Base-by-base conservation (phyloP, 495 filamentous ascomycete genomes). In the Parathielavia appendiculata region DNA sequence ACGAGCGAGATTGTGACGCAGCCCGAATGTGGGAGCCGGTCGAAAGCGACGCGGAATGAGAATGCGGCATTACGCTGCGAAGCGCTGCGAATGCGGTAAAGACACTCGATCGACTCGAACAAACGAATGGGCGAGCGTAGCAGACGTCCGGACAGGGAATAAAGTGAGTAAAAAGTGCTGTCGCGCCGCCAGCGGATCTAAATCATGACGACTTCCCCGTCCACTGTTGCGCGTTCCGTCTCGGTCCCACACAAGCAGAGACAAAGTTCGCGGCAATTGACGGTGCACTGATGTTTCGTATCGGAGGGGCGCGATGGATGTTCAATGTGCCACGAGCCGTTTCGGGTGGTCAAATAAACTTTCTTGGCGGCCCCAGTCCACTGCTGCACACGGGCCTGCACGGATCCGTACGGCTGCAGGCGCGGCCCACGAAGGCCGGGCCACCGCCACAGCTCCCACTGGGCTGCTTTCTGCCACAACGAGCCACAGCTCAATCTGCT, bases 1-100 rank as follows among this genome's bases (percentile, higher is more conserved):
- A 60, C 16, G 62, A 23, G 45, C 63, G 65, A 44, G 56, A 51
- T 49, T 64, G 63, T 17, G 70, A 69, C n/a, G 68, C 48, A 16
- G 69, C 62, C 30, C 69, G 65, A 63, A 68, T 68, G 30, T 68
- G 58, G 39, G 67, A 66, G 38, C 58, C 45, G 51, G 63, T 63
- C 41, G 64, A 66, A 46, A 54, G 56, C 36, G 60, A 39, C 11
- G 62, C 65, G n/a, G 69, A 72, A 55, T 72, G 70, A 8, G 69
- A 72, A 55, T 72, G 70, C 54, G 68, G 66, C 66, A 70, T 72
- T 22, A 60, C 51, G 53, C 51, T 50, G 20, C 30, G 14, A 4
- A 16, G 39, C 53, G 40, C 40, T n/a, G 47, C 43, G 59, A 30
- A 30, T 12, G 30, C n/a, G 32, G 11, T 32, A 4, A 16, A 13